Conservation (phyloP, 768 basidiomycete species). For the Mycena galopus region DNA sequence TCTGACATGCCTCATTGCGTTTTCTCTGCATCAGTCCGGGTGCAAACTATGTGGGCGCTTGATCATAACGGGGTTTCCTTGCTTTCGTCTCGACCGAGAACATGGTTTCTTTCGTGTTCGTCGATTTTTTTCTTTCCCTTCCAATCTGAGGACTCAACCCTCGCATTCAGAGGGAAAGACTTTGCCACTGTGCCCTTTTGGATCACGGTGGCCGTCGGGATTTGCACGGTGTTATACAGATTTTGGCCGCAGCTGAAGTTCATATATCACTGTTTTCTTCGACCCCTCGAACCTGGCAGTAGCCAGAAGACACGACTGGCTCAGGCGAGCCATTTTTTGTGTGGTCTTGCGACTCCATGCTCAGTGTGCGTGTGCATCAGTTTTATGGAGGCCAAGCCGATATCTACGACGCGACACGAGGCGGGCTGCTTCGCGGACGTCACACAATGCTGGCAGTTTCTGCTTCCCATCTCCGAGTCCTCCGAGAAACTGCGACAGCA, state of each 20-base stretch:
- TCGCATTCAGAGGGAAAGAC: background rate
- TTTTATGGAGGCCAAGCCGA: background rate
- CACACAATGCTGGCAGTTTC: conserved; percentile 54
- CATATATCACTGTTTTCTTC: background rate
- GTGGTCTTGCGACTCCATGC: background rate
- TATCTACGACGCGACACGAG: background rate
- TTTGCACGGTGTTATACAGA: background rate
- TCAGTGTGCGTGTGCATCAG: background rate
- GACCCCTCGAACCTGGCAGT: background rate
- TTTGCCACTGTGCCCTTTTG: background rate
- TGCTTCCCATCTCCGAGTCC: conserved; percentile 68
- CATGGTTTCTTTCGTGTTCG: background rate
- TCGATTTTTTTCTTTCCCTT: background rate
- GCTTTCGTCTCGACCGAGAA: background rate
- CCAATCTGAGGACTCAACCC: background rate
- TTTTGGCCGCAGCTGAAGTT: background rate
- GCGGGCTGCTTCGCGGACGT: background rate
- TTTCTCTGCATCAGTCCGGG: too few relatives aligned
- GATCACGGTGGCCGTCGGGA: background rate
- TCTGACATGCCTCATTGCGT: background rate
- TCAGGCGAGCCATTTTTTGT: background rate
- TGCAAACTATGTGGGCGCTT: background rate
- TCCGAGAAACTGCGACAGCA: conserved; percentile 55
- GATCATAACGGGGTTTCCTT: background rate
- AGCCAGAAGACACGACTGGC: background rate